phyloP scores from a whole-genome alignment of 192 early-diverging fungal genomes.

The Globomyces pollinis-pini region DNA sequence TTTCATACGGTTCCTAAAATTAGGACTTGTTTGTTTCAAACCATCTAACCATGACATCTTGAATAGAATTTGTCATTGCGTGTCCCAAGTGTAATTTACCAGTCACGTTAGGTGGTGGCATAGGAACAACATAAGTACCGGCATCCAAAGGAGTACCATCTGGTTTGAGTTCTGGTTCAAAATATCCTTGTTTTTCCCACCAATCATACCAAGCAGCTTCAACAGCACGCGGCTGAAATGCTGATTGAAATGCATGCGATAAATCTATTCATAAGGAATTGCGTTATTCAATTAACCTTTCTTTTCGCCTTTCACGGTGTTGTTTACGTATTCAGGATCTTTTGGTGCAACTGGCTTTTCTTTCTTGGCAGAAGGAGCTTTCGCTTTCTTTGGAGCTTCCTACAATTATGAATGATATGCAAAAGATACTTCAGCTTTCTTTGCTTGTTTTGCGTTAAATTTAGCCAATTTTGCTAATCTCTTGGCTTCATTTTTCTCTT shows the following conservation, averaged over 20 bases:
- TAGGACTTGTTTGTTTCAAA: constrained; percentile 21
- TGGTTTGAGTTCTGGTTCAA: constrained; percentile 69
- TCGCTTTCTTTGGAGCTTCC: constrained; percentile 21
- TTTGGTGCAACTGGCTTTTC: constrained; percentile 50
- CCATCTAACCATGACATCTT: constrained; percentile 91
- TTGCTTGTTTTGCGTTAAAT: constrained; percentile 79
- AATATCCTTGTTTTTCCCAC: constrained; percentile 92
- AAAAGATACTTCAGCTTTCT: constrained; percentile 29
- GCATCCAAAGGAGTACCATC: constrained; percentile 67
- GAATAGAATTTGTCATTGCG: constrained; percentile 86
- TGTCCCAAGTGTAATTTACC: constrained; percentile 94
- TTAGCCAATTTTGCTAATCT: constrained; percentile 87
- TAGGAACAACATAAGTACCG: constrained; percentile 85
- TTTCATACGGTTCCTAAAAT: constrained; percentile 91
- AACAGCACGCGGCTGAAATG: constrained; percentile 84
- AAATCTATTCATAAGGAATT: constrained; percentile 53
- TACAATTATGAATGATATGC: not conserved
- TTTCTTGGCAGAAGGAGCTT: constrained; percentile 51
- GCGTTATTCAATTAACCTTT: constrained; percentile 53
- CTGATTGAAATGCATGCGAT: constrained; percentile 62
- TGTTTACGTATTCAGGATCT: constrained; percentile 65
- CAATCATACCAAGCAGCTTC: constrained; percentile 95
- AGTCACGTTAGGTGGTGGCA: constrained; percentile 98
- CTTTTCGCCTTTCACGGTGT: constrained; percentile 80
- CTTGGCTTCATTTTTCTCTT: constrained; percentile 86